Evolutionary conservation across 768 basidiomycete species (phyloP).

Genomic region (Suillus clintonianus): DNA sequence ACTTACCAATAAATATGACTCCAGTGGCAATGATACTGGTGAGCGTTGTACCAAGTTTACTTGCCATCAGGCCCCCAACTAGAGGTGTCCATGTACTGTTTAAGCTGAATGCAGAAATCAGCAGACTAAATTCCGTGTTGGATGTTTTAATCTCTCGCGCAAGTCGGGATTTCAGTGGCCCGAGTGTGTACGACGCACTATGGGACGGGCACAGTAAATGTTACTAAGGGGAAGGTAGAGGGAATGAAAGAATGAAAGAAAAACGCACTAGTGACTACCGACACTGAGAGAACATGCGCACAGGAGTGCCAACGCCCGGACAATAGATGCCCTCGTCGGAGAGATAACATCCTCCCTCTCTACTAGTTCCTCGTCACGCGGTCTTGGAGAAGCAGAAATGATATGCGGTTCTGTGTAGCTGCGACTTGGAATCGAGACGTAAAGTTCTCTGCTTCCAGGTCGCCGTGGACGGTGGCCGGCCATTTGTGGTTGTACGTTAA

Average conservation of each 20-base stretch:
- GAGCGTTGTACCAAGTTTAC: conserved; percentile 68
- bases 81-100: conserved; percentile 81
- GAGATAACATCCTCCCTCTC: conserved; percentile 15
- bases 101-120: conserved; percentile 76
- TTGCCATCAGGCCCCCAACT: conserved; percentile 71
- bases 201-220: neutral
- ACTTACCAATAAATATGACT: conserved; percentile 61
- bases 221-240: conserved; percentile 3
- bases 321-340: conserved; percentile 42
- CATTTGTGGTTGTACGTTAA: neutral
- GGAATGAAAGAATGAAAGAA: neutral
- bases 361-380: neutral
- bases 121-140: conserved; percentile 74
- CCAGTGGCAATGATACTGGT: conserved; percentile 77
- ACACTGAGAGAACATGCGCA: conserved; percentile 76
- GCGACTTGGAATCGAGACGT: neutral
- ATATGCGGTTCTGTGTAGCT: neutral
- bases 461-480: neutral
- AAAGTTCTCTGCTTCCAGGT: neutral
- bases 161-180: conserved; percentile 73
- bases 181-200: conserved; percentile 74
- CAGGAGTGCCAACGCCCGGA: conserved; percentile 61
- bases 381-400: too few species aligned
- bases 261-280: conserved; percentile 73
- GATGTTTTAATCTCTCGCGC: conserved; percentile 71